These are phyloP conservation scores for Silene noctiflora DNA, from an alignment of 179 eudicot genomes.

Conservation along the genomic window DNA sequence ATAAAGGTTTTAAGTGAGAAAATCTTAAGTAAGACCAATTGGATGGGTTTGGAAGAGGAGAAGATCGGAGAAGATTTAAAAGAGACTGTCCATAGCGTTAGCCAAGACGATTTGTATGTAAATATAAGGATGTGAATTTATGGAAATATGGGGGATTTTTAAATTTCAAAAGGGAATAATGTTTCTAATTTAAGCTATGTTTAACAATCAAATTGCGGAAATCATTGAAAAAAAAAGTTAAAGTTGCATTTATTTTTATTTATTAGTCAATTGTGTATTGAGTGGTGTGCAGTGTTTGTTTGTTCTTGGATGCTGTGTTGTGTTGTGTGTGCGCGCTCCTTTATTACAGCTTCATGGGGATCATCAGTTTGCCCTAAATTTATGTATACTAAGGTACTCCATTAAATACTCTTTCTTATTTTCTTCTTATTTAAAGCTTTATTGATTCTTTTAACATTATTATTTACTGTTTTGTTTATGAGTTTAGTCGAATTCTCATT, in stretches of 20 bases:
- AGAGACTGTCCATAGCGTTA: no score
- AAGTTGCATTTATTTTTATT: conserved; percentile 23
- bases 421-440: neutral
- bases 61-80: no score
- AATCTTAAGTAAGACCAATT: no score
- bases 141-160: conserved; percentile 23
- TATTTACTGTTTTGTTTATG: neutral
- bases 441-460: neutral
- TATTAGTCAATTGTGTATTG: no score
- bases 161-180: conserved; percentile 21
- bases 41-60: no score
- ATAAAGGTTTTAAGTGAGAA: no score
- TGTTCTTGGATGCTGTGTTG: conserved; percentile 1
- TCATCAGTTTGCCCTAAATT: conserved; percentile 24
- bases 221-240: neutral
- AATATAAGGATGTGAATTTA: conserved; percentile 23
- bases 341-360: conserved; percentile 32
- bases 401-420: neutral
- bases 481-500: no score
- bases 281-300: neutral
- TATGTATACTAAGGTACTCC: conserved; percentile 19
- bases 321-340: conserved; percentile 19
- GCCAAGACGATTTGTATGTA: conserved; percentile 11
- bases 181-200: conserved; percentile 25
- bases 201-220: conserved; percentile 22